Base-by-base conservation (phyloP, 768 basidiomycete species). In the Floccularia luteovirens region DNA sequence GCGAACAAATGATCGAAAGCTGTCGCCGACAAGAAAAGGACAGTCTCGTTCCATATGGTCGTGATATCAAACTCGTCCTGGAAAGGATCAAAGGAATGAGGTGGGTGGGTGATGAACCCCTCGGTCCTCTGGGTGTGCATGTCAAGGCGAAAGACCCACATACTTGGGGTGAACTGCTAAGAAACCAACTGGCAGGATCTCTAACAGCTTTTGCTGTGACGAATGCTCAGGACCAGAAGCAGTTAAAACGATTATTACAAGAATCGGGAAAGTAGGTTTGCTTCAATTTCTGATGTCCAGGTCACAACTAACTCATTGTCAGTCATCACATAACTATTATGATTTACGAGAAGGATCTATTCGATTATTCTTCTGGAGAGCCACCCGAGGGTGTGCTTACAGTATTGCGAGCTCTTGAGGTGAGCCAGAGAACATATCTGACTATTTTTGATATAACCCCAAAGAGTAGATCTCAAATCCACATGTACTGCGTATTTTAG, bases 391-490 rank as follows among this genome's bases (percentile, higher is more conserved):
- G 71, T 16, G 70, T 81, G 38, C 63, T 77, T 2, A 97, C 93
- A 4, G 74, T 93, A 19, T 67, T 94, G 19, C 82, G 90, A 19
- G 83, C 82, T 13, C 71, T 97, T 5, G 78, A 85, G 20, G 94
- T 91, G 46, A 5, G 75, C 33, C 20, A 17, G 42, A 22, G 17
- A 16, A 40, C 3, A 10, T 6, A 20, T 23, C 34, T 14, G 16
- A 31, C 35, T 35, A 20, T 24, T 32, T 19, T 41, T 55, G 10
- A 49, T 42, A 19, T 39, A 38, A 45, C 42, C n/a, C 13, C 21
- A 24, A 11, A 17, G 14, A 8, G 8, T 48, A 97, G 91, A 69
- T 94, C 45, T 69, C 74, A 11, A 69, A 94, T 47, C 72, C 73
- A 24, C 79, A 77, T 43, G 85, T 93, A 2, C 64, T 79, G 21